Base-by-base conservation (phyloP, 495 filamentous ascomycete species). In the Tuber umbilicatum region DNA sequence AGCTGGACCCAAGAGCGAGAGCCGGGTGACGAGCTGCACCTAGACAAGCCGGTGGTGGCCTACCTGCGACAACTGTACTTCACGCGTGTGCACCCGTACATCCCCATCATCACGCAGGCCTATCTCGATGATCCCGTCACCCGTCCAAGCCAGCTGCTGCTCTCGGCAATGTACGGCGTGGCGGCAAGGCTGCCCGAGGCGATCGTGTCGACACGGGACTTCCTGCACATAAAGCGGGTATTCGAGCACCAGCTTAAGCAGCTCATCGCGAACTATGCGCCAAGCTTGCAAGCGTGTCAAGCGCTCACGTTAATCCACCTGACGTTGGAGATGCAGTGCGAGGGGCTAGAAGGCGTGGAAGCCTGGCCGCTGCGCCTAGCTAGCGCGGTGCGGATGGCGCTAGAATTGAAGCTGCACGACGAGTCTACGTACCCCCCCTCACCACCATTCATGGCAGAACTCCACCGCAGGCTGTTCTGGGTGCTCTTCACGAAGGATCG, bases 221-320 rank as follows among this genome's bases (percentile, higher is more conserved):
- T 79, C 35, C 47, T 78, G n/a, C 78, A 79, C 23, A 79, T 79
- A 60, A 79, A 79, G 67, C 72, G 76, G 31, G 78, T 79, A 37
- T 70, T 79, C 7, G 75, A 79, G 45, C 35, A 75, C 27, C 75
- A 79, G 35, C 78, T 79, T 39, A 78, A 75, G 55, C 68, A 40
- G 27, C 73, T 74, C 39, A 75, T 73, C 76, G 76, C 68, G 45
- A 72, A 72, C 42, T 79, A 79, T 64, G 47, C 69, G 16, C 76
- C 78, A 23, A 75, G 76, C 5, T 21, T 79, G 60, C 76, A 79
- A 38, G 73, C 76, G 38, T 73, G 70, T 23, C 75, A 78, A 35
- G 78, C 78, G 27, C 73, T 79, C 16, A 71, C 76, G 21, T 39
- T 79, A 41, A 79, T 79, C 41, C 78, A 79, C 37, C 69, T 79